A percentile compares a stretch with the other conserved stretches of the same genome.
Evolutionary conservation across 495 filamentous ascomycete species (phyloP).

Genomic region (Trichoderma virens): DNA sequence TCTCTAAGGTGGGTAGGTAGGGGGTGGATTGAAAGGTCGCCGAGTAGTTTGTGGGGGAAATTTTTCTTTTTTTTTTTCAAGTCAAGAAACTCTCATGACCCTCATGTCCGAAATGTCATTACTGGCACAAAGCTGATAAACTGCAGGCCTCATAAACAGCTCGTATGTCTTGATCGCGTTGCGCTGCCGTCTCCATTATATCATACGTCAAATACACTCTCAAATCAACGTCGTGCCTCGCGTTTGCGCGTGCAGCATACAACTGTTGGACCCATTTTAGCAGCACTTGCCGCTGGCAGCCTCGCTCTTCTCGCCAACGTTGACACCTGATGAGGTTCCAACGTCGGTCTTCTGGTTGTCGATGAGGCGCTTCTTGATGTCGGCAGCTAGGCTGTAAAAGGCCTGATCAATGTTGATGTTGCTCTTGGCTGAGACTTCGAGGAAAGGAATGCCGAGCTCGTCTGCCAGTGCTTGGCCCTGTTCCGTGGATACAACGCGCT

Average conservation of each 20-base stretch:
- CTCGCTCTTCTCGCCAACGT: slow-evolving; percentile 56
- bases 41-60: neutral
- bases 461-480: slow-evolving; percentile 88
- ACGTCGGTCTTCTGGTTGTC: slow-evolving; percentile 77
- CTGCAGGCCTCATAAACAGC: slow-evolving; percentile 5
- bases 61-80: neutral
- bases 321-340: slow-evolving; percentile 55
- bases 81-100: neutral
- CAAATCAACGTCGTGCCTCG: slow-evolving; percentile 9
- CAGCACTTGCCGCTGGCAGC: slow-evolving; percentile 80
- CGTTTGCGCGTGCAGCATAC: neutral
- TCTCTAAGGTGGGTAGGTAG: slow-evolving; percentile 3
- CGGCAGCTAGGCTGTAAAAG: slow-evolving; percentile 88
- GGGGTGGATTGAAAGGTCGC: neutral
- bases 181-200: slow-evolving; percentile 12
- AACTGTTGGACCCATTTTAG: slow-evolving; percentile 34
- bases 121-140: neutral
- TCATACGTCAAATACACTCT: slow-evolving; percentile 10
- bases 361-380: slow-evolving; percentile 95
- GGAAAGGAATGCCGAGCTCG: slow-evolving; percentile 95
- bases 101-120: slow-evolving; percentile 9
- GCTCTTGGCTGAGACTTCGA: slow-evolving; percentile 96
- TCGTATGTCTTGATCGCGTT: slow-evolving; percentile 14
- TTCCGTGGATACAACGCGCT: slow-evolving; percentile 86
- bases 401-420: slow-evolving; percentile 99